phyloP scores from a whole-genome alignment of 768 basidiomycete genomes.

The Hysterangium stoloniferum region DNA sequence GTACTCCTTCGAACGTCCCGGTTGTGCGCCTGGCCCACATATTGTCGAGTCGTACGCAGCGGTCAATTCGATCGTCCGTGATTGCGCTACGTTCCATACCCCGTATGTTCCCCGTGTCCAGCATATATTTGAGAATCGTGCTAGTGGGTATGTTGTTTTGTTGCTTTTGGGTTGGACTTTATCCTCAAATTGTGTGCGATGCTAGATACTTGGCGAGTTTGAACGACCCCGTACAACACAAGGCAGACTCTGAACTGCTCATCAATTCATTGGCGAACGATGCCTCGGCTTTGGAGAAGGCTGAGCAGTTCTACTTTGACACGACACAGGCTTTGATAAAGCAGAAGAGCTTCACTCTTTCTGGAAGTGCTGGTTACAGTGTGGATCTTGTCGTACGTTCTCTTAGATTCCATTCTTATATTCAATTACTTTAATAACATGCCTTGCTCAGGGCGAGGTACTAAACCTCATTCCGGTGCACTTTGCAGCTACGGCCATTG shows the following conservation, averaged over 20 bases:
- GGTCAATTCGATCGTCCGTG: not conserved
- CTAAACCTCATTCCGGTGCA: not conserved
- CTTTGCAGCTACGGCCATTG: not conserved
- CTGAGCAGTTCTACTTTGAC: conserved; percentile 56
- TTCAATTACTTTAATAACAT: not conserved
- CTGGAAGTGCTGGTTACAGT: conserved; percentile 40
- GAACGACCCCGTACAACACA: not conserved
- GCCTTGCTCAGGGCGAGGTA: not conserved
- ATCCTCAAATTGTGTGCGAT: not conserved
- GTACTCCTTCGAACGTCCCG: conserved; percentile 52
- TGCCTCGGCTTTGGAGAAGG: conserved; percentile 31
- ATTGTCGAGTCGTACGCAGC: not conserved
- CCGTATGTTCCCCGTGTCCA: not conserved
- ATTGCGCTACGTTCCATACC: not conserved
- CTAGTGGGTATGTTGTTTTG: not conserved
- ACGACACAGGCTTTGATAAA: conserved; percentile 54
- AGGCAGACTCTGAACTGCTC: not conserved
- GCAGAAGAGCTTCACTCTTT: conserved; percentile 43
- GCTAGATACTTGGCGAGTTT: not conserved
- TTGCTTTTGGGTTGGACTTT: not conserved
- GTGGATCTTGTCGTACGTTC: conserved; percentile 48
- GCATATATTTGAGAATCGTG: not conserved
- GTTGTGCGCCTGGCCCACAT: not conserved
- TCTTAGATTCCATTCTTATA: not conserved
- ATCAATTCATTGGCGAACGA: not conserved